A percentile compares a stretch with the other conserved stretches of the same genome.
These are phyloP conservation scores for Lentinula boryana DNA, from an alignment of 768 basidiomycete species.

Conservation along the genomic window DNA sequence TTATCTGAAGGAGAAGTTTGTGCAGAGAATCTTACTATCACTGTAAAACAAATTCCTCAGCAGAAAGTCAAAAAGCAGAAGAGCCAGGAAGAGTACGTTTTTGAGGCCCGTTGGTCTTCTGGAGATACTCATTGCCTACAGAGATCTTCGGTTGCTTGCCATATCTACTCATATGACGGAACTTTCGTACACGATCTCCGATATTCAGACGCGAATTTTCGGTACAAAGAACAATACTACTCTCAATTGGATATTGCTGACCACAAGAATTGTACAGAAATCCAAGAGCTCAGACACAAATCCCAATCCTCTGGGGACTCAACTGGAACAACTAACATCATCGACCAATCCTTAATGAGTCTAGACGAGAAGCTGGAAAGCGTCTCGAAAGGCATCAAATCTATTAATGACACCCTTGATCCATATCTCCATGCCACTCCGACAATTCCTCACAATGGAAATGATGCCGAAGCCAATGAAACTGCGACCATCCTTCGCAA, in stretches of 20 bases:
- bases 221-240: slow-evolving; percentile 33
- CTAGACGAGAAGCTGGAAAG: slow-evolving; percentile 76
- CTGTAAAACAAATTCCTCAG: slow-evolving; percentile 39
- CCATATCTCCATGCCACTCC: slow-evolving; percentile 53
- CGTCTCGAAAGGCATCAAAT: slow-evolving; percentile 66
- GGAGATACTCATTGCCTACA: slow-evolving; percentile 24
- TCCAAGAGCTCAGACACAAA: slow-evolving; percentile 89
- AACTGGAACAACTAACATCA: slow-evolving; percentile 56
- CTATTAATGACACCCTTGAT: slow-evolving; percentile 58
- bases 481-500: slow-evolving; percentile 60
- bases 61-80: slow-evolving; percentile 46
- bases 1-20: slow-evolving; percentile 7
- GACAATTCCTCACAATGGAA: slow-evolving; percentile 31
- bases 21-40: slow-evolving; percentile 72
- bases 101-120: slow-evolving; percentile 8
- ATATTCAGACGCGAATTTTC: slow-evolving; percentile 88
- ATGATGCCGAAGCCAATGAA: slow-evolving; percentile 24
- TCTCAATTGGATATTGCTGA: neutral
- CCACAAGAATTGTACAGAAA: slow-evolving; percentile 45
- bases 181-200: slow-evolving; percentile 79
- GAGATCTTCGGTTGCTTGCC: slow-evolving; percentile 71
- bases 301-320: slow-evolving; percentile 59
- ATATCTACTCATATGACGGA: slow-evolving; percentile 85
- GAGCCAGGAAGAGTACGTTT: slow-evolving; percentile 60
- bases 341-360: slow-evolving; percentile 75